Evolutionary conservation across 768 basidiomycete genomes (phyloP), one percentile per base, ranked within the genome.

Genomic region (Auricularia sp.): DNA sequence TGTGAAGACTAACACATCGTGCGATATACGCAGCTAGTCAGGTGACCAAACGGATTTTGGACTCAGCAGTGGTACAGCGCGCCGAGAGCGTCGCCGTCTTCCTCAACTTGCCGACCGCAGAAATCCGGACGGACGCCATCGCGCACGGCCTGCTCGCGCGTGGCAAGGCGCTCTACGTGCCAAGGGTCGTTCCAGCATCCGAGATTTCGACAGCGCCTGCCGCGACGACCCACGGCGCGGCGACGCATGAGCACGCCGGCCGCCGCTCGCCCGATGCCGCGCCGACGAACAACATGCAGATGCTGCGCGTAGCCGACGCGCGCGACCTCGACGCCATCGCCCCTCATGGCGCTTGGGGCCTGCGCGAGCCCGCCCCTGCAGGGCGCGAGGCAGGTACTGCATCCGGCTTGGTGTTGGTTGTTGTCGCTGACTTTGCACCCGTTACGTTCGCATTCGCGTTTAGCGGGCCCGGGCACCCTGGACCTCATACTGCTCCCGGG

Each of bases 101-200:
- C 72, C 77, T 92, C 51, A 91, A 84, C 73, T 91, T 92, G 90
- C 87, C 88, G 11, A 72, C 80, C 1, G 87, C 81, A 3, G 90
- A 92, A 69, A 77, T 85, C 33, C 80, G 86, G 68, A 91, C 90
- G 0, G 70, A 78, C 3, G 70, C 71, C 0, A 67, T 91, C 42
- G 78, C 83, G 11, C 71, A 78, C 11, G 76, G 77, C 14, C 80
- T 91, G 63, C 71, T 91, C 62, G 44, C 36, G 61, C 36, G 67
- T 89, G 89, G 80, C 3, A 90, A 90, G 69, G 78, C 73, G 3
- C 71, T 92, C 1, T 92, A 83, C 72, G 85, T 91, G 12, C 90
- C 90, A 2, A 88, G 79, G 70, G 82, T 91, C 60, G 75, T 74
- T 66, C 62, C 73, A 39, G 72, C 77, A 0, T 76, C 73, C 53